Conservation (phyloP, 345 rosid genomes). For the Citrus sinensis region DNA sequence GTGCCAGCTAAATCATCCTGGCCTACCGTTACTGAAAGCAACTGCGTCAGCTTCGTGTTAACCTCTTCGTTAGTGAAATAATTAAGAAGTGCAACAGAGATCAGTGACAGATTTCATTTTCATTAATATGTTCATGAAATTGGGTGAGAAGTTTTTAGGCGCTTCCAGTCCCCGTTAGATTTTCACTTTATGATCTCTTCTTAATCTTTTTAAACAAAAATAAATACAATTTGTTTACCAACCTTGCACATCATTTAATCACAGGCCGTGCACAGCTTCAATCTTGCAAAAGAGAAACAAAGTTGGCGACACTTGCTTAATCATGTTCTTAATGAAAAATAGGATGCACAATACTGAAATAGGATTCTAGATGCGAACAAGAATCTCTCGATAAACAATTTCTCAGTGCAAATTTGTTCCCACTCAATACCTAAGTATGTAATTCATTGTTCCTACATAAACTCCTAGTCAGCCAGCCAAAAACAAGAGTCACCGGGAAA, state of each 20-base stretch:
- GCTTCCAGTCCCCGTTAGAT: too few relatives aligned
- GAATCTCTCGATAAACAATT: conserved; percentile 2
- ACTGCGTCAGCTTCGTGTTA: neutral
- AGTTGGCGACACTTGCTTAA: neutral
- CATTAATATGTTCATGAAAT: too few relatives aligned
- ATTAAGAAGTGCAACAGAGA: neutral
- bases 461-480: conserved; percentile 19
- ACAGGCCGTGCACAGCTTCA: neutral
- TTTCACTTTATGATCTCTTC: too few relatives aligned
- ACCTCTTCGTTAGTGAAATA: neutral
- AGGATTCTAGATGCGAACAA: neutral
- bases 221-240: neutral
- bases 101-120: neutral
- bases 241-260: neutral
- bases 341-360: neutral
- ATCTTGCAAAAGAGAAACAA: neutral
- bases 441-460: conserved; percentile 18
- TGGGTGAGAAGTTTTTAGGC: too few relatives aligned
- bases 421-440: conserved; percentile 8
- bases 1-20: conserved; percentile 16
- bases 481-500: conserved; percentile 13
- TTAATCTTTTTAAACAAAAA: too few relatives aligned
- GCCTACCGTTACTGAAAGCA: neutral
- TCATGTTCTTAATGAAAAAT: neutral
- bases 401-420: neutral